Evolutionary conservation across 768 basidiomycete genomes (phyloP).

Genomic region (Psilocybe cubensis): DNA sequence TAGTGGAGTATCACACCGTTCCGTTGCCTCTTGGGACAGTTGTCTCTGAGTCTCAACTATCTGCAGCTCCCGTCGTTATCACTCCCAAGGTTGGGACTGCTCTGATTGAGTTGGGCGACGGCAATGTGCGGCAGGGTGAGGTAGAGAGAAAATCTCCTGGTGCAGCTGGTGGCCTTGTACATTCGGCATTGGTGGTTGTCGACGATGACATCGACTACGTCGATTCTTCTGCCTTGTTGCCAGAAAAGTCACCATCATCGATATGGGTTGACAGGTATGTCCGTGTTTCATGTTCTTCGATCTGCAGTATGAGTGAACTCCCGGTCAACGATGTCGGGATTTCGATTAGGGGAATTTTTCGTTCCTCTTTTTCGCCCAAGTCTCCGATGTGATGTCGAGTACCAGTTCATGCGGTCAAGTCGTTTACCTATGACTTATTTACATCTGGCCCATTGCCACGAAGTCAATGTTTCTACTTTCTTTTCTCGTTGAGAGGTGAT

Average conservation of each 20-base stretch:
- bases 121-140: neutral
- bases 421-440: no score
- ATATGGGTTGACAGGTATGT: conserved; percentile 89
- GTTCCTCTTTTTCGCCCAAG: neutral
- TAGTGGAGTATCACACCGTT: conserved; percentile 19
- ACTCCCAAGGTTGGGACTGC: conserved; percentile 32
- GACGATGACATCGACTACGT: conserved; percentile 2
- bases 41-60: neutral
- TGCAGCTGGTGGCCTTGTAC: neutral
- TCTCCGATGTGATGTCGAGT: no score
- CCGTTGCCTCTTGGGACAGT: neutral
- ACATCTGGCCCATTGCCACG: conserved; percentile 7
- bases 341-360: neutral
- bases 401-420: no score
- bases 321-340: neutral
- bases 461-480: conserved; percentile 30
- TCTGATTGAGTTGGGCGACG: conserved; percentile 35
- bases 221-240: neutral
- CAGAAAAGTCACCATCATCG: conserved; percentile 28
- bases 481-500: conserved; percentile 5
- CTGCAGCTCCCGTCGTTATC: neutral
- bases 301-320: neutral
- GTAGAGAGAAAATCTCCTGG: neutral
- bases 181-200: neutral
- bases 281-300: conserved; percentile 13